phyloP scores from a whole-genome alignment of 805 yeast species.

The Metschnikowia corniflorae region DNA sequence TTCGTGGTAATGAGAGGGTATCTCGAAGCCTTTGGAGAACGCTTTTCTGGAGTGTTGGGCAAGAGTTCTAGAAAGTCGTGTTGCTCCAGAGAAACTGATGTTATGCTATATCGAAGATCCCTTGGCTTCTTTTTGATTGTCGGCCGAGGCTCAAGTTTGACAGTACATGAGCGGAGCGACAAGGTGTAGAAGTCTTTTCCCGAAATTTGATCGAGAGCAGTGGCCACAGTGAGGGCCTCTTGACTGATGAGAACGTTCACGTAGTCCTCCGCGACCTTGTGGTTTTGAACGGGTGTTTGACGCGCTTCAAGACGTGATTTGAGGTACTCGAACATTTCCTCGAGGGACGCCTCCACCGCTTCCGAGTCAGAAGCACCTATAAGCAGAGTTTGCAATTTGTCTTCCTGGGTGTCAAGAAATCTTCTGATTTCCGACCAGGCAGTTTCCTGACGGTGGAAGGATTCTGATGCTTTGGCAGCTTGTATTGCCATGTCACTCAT shows the following conservation, averaged over 20 bases:
- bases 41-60: too few species aligned
- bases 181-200: constrained; percentile 1
- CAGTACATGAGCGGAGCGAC: neutral
- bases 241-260: constrained; percentile 4
- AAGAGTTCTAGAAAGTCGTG: too few species aligned
- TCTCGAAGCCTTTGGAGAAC: too few species aligned
- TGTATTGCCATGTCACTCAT: constrained; percentile 22
- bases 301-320: neutral
- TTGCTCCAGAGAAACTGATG: constrained; percentile 4
- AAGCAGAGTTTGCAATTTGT: constrained; percentile 16
- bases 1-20: too few species aligned
- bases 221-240: constrained; percentile 9
- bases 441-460: constrained; percentile 25
- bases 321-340: neutral
- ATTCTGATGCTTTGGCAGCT: constrained; percentile 26
- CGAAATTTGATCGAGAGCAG: constrained; percentile 10
- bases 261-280: constrained; percentile 1
- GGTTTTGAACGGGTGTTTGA: neutral
- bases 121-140: neutral
- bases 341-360: constrained; percentile 1
- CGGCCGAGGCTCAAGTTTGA: neutral
- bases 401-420: constrained; percentile 26
- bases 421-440: constrained; percentile 28
- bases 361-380: neutral
- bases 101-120: constrained; percentile 8